These are phyloP conservation scores for Gossypium aridum DNA, from an alignment of 441 rosid species.

Conservation along the genomic window DNA sequence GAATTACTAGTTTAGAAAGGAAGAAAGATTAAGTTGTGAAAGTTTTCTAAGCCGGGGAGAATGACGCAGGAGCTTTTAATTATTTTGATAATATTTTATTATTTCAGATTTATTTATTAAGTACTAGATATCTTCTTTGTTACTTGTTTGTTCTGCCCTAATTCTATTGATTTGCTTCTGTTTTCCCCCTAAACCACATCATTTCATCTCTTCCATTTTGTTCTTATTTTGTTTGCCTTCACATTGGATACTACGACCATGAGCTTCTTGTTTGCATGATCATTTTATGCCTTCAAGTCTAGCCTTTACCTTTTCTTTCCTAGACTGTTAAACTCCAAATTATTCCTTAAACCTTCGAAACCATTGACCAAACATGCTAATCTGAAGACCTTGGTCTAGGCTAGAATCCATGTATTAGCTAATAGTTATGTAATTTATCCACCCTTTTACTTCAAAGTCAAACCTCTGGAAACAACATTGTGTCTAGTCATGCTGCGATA, in stretches of 20 bases:
- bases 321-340: neutral
- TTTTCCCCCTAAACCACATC: too few species aligned
- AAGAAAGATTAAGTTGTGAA: constrained; percentile 69
- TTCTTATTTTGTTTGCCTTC: neutral
- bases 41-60: too few species aligned
- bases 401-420: neutral
- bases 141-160: too few species aligned
- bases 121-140: too few species aligned
- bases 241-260: neutral
- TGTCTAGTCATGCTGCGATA: neutral
- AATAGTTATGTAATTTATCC: neutral
- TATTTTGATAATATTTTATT: too few species aligned
- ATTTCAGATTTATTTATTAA: too few species aligned
- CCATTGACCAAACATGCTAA: neutral
- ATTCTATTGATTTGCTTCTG: too few species aligned
- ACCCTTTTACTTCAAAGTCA: neutral
- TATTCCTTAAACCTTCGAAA: neutral
- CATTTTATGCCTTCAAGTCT: neutral
- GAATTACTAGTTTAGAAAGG: constrained; percentile 49
- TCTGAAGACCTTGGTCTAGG: neutral
- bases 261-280: neutral
- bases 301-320: neutral
- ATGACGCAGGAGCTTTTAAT: too few species aligned
- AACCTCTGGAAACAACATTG: neutral
- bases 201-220: neutral